phyloP scores from a whole-genome alignment of 1,284 basidiomycete genomes.

The Sanghuangporus baumii region DNA sequence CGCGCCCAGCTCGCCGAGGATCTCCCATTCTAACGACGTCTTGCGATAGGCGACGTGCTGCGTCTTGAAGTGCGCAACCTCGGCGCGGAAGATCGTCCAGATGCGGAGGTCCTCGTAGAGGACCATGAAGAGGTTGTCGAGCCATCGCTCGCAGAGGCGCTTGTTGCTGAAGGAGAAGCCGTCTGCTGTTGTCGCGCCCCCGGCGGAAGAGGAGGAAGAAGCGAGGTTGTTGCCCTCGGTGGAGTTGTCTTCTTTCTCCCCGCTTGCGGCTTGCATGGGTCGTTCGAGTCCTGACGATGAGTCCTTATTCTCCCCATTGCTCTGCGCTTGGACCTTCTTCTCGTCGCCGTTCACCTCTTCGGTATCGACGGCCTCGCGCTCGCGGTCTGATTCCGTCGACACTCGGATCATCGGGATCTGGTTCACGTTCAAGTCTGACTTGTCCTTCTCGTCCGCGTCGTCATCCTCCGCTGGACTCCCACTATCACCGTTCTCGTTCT shows the following conservation, averaged over 20 bases:
- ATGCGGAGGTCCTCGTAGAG: slow-evolving; percentile 98
- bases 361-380: slow-evolving; percentile 35
- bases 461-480: slow-evolving; percentile 13
- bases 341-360: slow-evolving; percentile 26
- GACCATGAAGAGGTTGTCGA: slow-evolving; percentile 98
- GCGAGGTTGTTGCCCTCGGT: slow-evolving; percentile 26
- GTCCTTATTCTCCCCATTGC: slow-evolving; percentile 25
- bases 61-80: slow-evolving; percentile 98
- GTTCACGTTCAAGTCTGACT: slow-evolving; percentile 25
- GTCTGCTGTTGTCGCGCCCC: slow-evolving; percentile 38
- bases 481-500: slow-evolving; percentile 20
- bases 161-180: slow-evolving; percentile 94
- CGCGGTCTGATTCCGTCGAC: slow-evolving; percentile 73
- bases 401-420: slow-evolving; percentile 85
- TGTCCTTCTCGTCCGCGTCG: slow-evolving; percentile 21
- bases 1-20: slow-evolving; percentile 89
- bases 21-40: slow-evolving; percentile 98
- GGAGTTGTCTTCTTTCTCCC: slow-evolving; percentile 36
- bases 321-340: slow-evolving; percentile 12
- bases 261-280: slow-evolving; percentile 56
- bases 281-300: slow-evolving; percentile 43
- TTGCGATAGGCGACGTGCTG: slow-evolving; percentile 97
- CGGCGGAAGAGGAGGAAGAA: background rate
- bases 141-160: slow-evolving; percentile 94
- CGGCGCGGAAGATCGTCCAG: slow-evolving; percentile 98